A percentile compares a stretch with the other conserved stretches of the same genome.
These are phyloP conservation scores for Trichosporon coremiiforme DNA, from an alignment of 1,284 basidiomycete species.

Conservation along the genomic window DNA sequence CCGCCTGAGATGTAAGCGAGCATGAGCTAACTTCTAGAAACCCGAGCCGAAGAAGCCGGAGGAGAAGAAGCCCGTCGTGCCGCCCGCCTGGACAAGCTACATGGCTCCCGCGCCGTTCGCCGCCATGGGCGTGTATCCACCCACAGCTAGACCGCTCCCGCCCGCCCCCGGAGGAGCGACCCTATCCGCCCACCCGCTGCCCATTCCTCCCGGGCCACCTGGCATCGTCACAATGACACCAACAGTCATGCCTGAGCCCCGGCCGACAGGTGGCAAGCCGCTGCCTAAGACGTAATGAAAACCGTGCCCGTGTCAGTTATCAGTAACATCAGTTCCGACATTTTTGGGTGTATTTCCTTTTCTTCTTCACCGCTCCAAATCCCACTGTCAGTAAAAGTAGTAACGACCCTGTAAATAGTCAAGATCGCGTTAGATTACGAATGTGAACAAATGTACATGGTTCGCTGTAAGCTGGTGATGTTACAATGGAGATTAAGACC, in stretches of 20 bases:
- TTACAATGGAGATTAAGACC: neutral
- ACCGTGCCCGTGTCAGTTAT: too few species aligned
- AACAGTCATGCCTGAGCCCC: constrained; percentile 11
- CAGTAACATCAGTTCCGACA: neutral
- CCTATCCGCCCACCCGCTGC: neutral
- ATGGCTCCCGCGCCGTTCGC: constrained; percentile 19
- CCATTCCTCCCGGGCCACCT: neutral
- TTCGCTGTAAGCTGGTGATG: neutral
- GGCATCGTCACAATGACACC: constrained; percentile 2
- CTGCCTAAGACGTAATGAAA: neutral
- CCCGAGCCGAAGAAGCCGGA: constrained; percentile 27
- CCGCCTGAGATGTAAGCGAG: neutral
- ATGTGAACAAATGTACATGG: constrained; percentile 28
- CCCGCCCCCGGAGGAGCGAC: constrained; percentile 1
- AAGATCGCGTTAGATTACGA: constrained; percentile 14
- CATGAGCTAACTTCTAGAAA: neutral
- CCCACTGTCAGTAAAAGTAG: neutral
- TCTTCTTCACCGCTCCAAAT: neutral
- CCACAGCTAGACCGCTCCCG: constrained; percentile 16
- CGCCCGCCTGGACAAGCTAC: constrained; percentile 24
- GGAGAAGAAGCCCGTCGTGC: constrained; percentile 23
- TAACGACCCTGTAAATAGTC: constrained; percentile 16
- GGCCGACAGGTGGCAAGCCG: constrained; percentile 10
- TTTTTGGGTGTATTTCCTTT: neutral
- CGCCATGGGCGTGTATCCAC: constrained; percentile 15